A percentile compares a stretch with the other conserved stretches of the same genome.
Conservation (phyloP, 768 basidiomycete genomes). For the Chalciporus sphaerocephalus region DNA sequence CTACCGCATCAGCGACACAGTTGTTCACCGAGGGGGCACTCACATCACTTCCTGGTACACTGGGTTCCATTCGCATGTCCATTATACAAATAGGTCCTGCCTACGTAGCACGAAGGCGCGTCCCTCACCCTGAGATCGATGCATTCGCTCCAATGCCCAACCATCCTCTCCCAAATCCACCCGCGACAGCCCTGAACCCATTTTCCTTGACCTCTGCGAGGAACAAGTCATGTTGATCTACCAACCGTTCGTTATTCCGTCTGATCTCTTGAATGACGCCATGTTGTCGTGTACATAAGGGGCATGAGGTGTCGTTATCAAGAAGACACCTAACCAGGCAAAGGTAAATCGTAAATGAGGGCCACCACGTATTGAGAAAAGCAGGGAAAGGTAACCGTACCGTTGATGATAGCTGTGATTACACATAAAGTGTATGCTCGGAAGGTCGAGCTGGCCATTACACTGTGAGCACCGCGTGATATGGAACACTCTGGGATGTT, state of each 20-base stretch:
- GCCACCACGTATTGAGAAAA: background rate
- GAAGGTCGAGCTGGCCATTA: constrained; percentile 84
- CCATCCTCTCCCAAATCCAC: constrained; percentile 65
- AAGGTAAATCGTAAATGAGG: background rate
- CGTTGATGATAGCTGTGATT: constrained; percentile 95
- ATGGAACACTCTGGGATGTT: constrained; percentile 85
- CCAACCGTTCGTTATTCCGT: constrained; percentile 77
- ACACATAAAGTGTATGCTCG: constrained; percentile 97
- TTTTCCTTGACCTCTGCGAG: constrained; percentile 65
- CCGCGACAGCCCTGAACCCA: constrained; percentile 68
- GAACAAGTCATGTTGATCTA: constrained; percentile 79
- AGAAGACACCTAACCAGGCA: constrained; percentile 85
- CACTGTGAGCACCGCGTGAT: constrained; percentile 91
- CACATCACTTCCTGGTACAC: too few relatives aligned
- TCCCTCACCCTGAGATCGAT: constrained; percentile 2
- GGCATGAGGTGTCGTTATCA: constrained; percentile 88
- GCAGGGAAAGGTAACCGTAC: constrained; percentile 36
- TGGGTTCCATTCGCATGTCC: background rate
- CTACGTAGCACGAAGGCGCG: background rate
- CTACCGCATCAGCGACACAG: too few relatives aligned
- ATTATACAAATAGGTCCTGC: background rate
- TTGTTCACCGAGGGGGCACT: too few relatives aligned
- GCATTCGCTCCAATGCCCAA: constrained; percentile 27
- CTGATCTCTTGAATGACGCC: constrained; percentile 87
- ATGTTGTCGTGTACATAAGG: constrained; percentile 81